Conservation (phyloP, 805 yeast species). For the Yamadazyma philogaea region DNA sequence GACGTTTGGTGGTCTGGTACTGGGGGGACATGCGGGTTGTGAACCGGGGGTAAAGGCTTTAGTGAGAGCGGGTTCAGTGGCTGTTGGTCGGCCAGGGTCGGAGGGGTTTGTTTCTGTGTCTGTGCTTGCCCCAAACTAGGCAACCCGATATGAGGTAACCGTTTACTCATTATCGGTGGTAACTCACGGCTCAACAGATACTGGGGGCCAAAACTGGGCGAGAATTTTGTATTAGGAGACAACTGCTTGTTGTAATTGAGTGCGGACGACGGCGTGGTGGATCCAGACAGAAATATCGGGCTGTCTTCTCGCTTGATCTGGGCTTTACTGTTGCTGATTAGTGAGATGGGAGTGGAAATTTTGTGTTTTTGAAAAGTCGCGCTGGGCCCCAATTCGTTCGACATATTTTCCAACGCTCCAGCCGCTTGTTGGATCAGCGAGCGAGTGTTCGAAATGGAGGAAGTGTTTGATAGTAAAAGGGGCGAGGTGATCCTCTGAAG, state of each 20-base stretch:
- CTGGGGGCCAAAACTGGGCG: conserved; percentile 50
- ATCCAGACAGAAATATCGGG: conserved; percentile 15
- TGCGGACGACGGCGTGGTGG: conserved; percentile 36
- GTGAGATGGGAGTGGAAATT: conserved; percentile 24
- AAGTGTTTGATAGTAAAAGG: conserved; percentile 51
- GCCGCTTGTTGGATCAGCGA: conserved; percentile 35
- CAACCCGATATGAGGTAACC: conserved; percentile 13
- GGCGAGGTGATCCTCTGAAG: conserved; percentile 64
- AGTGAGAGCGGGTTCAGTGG: too few species aligned
- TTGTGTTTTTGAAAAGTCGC: conserved; percentile 35
- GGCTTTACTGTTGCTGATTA: conserved; percentile 26
- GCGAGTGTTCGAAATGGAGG: conserved; percentile 42
- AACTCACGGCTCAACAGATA: conserved; percentile 21
- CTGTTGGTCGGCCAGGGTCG: too few species aligned
- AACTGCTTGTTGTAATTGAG: conserved; percentile 14
- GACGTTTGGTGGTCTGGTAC: too few species aligned
- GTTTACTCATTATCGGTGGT: background rate
- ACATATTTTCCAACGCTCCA: conserved; percentile 44
- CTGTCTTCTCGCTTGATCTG: conserved; percentile 15
- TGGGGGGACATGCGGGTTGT: too few species aligned
- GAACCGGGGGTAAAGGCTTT: background rate
- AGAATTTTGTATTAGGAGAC: conserved; percentile 14
- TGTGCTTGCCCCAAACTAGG: conserved; percentile 2
- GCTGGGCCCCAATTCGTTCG: conserved; percentile 42
- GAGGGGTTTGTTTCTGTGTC: conserved; percentile 1